Evolutionary conservation across 441 rosid genomes (phyloP).

Genomic region (Bruguiera hainesii): DNA sequence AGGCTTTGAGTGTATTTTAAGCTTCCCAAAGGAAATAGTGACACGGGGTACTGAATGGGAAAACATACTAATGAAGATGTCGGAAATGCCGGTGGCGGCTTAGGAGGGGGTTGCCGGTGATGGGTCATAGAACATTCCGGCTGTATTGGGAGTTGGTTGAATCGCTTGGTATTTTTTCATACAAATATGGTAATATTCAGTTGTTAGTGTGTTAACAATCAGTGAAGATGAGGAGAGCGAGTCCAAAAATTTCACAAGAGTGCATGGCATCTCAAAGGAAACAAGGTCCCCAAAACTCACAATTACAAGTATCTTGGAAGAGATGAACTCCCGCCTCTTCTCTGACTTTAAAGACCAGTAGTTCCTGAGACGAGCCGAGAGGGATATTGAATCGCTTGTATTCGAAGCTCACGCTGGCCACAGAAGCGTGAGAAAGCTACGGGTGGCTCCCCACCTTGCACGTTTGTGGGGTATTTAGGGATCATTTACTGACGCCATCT

Average conservation of each 20-base stretch:
- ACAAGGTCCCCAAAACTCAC: too few relatives aligned
- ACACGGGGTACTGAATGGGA: neutral
- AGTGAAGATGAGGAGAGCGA: too few relatives aligned
- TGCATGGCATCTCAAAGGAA: too few relatives aligned
- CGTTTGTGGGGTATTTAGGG: constrained; percentile 44
- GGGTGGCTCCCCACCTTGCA: constrained; percentile 28
- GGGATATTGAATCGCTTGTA: neutral
- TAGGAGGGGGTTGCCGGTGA: neutral
- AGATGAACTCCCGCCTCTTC: too few relatives aligned
- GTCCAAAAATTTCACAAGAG: too few relatives aligned
- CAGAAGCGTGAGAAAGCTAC: neutral
- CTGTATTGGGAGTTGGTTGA: neutral
- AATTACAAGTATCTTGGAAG: too few relatives aligned
- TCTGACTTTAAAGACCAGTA: too few relatives aligned
- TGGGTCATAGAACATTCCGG: constrained; percentile 26
- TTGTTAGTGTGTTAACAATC: too few relatives aligned
- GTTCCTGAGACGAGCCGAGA: too few relatives aligned
- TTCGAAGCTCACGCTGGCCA: constrained; percentile 12
- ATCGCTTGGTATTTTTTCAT: too few relatives aligned
- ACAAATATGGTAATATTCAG: too few relatives aligned
- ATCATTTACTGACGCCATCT: constrained; percentile 39
- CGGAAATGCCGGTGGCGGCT: constrained; percentile 10
- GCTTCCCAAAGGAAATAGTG: constrained; percentile 10
- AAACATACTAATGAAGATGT: neutral
- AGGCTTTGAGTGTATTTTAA: constrained; percentile 22